These are phyloP conservation scores for Neofusicoccum kwambonambiense DNA, from an alignment of 2,329 filamentous ascomycete species.

Conservation along the genomic window DNA sequence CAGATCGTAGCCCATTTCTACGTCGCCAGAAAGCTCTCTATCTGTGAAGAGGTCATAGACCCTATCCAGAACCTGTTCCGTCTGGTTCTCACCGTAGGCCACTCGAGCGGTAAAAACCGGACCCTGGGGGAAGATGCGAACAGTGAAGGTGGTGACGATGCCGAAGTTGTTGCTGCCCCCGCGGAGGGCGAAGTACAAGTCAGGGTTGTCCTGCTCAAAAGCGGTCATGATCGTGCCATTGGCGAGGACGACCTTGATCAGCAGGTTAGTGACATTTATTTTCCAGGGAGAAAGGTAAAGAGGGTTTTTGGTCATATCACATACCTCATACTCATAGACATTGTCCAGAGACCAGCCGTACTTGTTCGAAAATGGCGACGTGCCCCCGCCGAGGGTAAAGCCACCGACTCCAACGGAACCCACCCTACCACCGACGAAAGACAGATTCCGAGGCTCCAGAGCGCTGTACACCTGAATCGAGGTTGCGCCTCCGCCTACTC, in stretches of 20 bases:
- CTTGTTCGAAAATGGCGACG: conserved; percentile 8
- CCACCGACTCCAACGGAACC: conserved; percentile 20
- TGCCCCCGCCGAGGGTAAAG: conserved; percentile 19
- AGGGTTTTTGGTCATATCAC: background rate
- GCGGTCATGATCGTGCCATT: background rate
- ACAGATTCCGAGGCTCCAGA: conserved; percentile 4
- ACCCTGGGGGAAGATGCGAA: conserved; percentile 9
- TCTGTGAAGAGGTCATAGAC: conserved; percentile 20
- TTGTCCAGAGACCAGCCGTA: background rate
- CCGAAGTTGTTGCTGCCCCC: conserved; percentile 39
- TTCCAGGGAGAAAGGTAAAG: too few species aligned
- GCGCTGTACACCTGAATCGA: conserved; percentile 25
- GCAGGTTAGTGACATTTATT: background rate
- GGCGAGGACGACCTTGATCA: background rate
- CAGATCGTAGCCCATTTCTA: conserved; percentile 13
- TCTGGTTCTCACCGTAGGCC: conserved; percentile 26
- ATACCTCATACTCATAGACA: background rate
- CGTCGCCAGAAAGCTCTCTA: conserved; percentile 21
- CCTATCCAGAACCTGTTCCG: conserved; percentile 22
- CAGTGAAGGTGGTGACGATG: conserved; percentile 35
- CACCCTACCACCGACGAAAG: conserved; percentile 19
- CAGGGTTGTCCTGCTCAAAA: conserved; percentile 2
- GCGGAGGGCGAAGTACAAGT: conserved; percentile 39
- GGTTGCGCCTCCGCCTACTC: conserved; percentile 29
- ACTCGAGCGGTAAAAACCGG: conserved; percentile 37